Conservation (phyloP, 169 alveolate genomes). For the Eimeria sp. region DNA sequence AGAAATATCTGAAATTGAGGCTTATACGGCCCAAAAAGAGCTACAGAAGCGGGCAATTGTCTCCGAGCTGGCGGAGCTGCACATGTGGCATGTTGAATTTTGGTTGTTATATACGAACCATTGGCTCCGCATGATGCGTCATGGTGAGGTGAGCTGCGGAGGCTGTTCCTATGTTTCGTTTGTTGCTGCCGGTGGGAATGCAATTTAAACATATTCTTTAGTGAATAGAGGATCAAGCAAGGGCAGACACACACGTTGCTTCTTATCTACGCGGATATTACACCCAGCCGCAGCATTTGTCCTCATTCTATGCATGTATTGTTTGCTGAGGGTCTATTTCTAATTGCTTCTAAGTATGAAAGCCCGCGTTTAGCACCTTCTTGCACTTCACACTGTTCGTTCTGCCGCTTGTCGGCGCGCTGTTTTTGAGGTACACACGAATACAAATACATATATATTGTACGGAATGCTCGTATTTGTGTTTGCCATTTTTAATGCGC, state of each 20-base stretch:
- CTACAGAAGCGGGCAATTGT: slow-evolving; percentile 7
- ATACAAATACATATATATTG: neutral
- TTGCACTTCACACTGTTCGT: neutral
- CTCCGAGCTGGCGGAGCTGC: slow-evolving; percentile 47
- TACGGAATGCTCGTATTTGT: neutral
- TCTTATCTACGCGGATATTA: neutral
- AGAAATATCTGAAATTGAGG: slow-evolving; percentile 32
- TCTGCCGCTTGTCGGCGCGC: neutral
- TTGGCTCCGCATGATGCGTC: slow-evolving; percentile 39
- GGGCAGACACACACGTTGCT: neutral
- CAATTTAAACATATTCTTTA: neutral
- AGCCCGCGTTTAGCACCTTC: too few relatives aligned
- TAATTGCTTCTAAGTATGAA: neutral
- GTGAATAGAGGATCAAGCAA: neutral
- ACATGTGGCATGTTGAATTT: slow-evolving; percentile 55
- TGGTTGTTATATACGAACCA: slow-evolving; percentile 60
- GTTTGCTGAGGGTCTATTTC: neutral
- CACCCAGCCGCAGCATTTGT: neutral
- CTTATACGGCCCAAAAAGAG: neutral
- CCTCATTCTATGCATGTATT: neutral
- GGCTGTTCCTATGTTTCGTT: neutral
- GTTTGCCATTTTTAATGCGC: neutral
- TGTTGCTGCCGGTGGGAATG: neutral
- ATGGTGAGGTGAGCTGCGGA: slow-evolving; percentile 63
- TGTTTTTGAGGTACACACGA: neutral